Evolutionary conservation across 495 filamentous ascomycete genomes (phyloP), one percentile per base, ranked within the genome.

Genomic region (Penicillium pulvis): DNA sequence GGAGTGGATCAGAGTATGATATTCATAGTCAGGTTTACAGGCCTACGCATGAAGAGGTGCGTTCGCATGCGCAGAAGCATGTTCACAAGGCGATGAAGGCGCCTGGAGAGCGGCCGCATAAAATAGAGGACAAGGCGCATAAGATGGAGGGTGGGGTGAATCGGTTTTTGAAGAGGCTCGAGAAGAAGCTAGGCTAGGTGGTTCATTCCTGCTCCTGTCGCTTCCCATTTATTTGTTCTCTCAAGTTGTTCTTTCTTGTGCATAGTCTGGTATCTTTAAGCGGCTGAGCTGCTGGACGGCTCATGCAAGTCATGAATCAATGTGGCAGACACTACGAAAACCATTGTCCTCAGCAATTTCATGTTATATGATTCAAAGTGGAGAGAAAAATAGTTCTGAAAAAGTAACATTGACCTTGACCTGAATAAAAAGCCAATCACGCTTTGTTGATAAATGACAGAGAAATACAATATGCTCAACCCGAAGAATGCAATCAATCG

Each of bases 91-190:
- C 81, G 10, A 81, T 82, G 73, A 69, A 76, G 51, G 80, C 82
- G 39, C 62, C 73, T 3, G 75, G 71, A 45, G 76, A 81, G 54
- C 71, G 71, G 49, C 58, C 75, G 17, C 79, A 82, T 17, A 88
- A 80, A 66, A 65, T 96, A 24, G 91, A 93, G 62, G 83, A 88
- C 52, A 75, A 80, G 45, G 86, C 87, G n/a, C 82, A 79, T 2
- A 78, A 81, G 62, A 61, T 94, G 49, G 92, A 97, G 75, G 88
- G 85, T 71, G 86, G 88, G 3, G 85, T 96, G 14, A 87, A 88
- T 56, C 80, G 87, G 36, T 87, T 95, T 71, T 77, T 97, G 65
- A 96, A 92, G 85, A 92, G 85, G 75, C 78, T 96, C 67, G 92
- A 96, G 80, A 94, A 94, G 83, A 89, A 84, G 68, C 84, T 93